Base-by-base conservation (phyloP, 2,329 filamentous ascomycete species). In the Xylariaceae sp. region DNA sequence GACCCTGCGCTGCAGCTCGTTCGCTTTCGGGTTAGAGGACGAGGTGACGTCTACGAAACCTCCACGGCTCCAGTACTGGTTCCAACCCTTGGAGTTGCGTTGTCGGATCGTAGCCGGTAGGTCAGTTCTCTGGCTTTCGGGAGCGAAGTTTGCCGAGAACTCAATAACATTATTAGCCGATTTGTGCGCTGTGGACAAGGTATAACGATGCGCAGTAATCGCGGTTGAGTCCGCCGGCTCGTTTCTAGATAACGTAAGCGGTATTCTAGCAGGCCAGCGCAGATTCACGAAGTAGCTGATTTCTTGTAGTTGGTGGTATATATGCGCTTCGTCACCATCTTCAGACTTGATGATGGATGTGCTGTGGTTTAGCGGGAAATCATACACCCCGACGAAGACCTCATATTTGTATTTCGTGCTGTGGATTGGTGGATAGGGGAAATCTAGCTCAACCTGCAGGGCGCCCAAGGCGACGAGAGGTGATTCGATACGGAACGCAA, bases 1-100 rank as follows among this genome's bases (percentile, higher is more conserved):
- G 21, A 78, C 76, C 16, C 77, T 73, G n/a, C 77, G 72, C 62
- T 79, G 76, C 3, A 79, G 59, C 50, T 79, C 77, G 1, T 72
- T 71, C 3, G 76, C 76, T 9, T 74, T 73, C 0, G 69, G 56
- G 34, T 72, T 74, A 0, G 67, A 64, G 2, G 74, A 74, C 1
- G 67, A 61, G 0, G 74, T 76, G 21, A 79, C 64, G 47, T 79
- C 77, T 1, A 78, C 68, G 40, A 79, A 79, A 0, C 75, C 76
- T 0, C 77, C 76, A 4, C 70, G 60, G 17, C 65, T 64, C 77
- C 77, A 76, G 56, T 76, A 77, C 0, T 69, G 53, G 6, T 69
- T 64, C 74, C 74, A 77, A 3, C 53, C 71, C 3, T 23, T 37
- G 0, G 58, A 36, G 31, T 70, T 75, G 1, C 71, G 60, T 1